Evolutionary conservation across 805 yeast genomes (phyloP).

Genomic region (Metschnikowia koreensis): DNA sequence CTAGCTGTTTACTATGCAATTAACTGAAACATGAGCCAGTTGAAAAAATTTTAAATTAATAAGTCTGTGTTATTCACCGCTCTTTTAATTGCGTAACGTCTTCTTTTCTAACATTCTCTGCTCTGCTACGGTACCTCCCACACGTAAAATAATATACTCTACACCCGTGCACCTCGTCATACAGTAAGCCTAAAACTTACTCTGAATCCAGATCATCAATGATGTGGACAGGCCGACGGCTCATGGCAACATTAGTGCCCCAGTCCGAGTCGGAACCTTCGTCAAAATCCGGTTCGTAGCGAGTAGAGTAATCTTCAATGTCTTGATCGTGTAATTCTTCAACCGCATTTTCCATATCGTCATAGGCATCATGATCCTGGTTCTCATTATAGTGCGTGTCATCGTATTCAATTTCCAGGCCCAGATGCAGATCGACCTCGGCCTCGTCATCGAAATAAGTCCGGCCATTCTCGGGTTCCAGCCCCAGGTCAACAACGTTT

Average conservation of each 20-base stretch:
- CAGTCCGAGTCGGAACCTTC: slow-evolving; percentile 7
- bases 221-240: slow-evolving; percentile 6
- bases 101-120: no score
- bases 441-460: neutral
- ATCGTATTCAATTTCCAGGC: neutral
- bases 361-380: neutral
- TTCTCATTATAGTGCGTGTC: no score
- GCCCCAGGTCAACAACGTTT: neutral
- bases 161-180: slow-evolving; percentile 4
- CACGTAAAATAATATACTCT: neutral
- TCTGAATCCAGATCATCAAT: slow-evolving; percentile 16
- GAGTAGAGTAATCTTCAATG: slow-evolving; percentile 8
- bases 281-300: slow-evolving; percentile 6
- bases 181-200: neutral
- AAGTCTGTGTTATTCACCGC: no score
- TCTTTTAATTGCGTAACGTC: no score
- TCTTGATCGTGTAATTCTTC: slow-evolving; percentile 13
- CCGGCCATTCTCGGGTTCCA: neutral
- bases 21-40: no score
- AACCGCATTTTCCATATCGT: slow-evolving; percentile 7
- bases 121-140: no score
- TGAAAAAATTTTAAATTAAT: no score
- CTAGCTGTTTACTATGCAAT: no score
- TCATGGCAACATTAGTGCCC: slow-evolving; percentile 7
- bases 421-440: slow-evolving; percentile 1